A percentile compares a stretch with the other conserved stretches of the same genome.
Conservation (phyloP, 331 rosid species). For the Acacia concinna region DNA sequence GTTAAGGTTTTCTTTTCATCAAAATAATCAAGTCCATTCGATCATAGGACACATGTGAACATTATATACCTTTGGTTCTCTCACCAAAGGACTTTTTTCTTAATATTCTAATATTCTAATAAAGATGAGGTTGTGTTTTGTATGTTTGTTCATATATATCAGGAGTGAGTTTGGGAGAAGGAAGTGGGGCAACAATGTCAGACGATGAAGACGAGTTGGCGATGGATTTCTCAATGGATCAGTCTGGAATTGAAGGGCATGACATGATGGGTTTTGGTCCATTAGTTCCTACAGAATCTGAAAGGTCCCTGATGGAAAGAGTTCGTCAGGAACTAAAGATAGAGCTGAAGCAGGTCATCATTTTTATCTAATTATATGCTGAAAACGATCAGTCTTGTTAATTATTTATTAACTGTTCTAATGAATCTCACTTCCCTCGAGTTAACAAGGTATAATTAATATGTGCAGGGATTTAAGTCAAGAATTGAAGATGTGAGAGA, state of each 20-base stretch:
- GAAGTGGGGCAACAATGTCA: conserved; percentile 93
- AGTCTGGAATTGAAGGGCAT: conserved; percentile 61
- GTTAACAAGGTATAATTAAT: background rate
- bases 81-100: too few relatives aligned
- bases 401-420: background rate
- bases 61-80: too few relatives aligned
- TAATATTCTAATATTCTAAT: too few relatives aligned
- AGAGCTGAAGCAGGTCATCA: conserved; percentile 89
- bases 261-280: conserved; percentile 99
- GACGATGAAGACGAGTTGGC: conserved; percentile 89
- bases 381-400: background rate
- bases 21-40: too few relatives aligned
- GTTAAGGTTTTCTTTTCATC: too few relatives aligned
- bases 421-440: background rate
- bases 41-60: too few relatives aligned
- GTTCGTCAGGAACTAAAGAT: conserved; percentile 96
- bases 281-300: conserved; percentile 91
- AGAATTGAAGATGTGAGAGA: conserved; percentile 96
- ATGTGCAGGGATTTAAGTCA: conserved; percentile 89
- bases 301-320: conserved; percentile 91
- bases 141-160: background rate
- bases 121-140: background rate
- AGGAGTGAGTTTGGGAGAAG: conserved; percentile 93
- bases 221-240: conserved; percentile 80
- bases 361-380: background rate